Evolutionary conservation across 805 yeast genomes (phyloP).

Genomic region (Huiozyma naganishii): DNA sequence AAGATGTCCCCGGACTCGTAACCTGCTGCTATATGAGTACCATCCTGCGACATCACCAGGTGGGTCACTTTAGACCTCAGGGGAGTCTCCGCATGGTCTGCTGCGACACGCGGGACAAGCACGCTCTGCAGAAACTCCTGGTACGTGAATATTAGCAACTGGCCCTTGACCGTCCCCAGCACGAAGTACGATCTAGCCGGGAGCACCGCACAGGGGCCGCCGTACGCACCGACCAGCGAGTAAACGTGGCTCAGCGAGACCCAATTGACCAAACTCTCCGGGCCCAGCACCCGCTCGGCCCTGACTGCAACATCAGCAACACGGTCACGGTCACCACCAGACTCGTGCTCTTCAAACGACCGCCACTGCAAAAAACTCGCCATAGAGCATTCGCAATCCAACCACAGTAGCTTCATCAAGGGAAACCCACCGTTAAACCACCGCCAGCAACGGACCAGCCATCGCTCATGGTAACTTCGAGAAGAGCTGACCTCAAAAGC

Average conservation of each 20-base stretch:
- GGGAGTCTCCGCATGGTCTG: not conserved
- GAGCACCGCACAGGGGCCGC: constrained; percentile 39
- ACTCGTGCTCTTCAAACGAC: too few relatives aligned
- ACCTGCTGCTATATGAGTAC: constrained; percentile 60
- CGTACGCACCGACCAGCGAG: constrained; percentile 30
- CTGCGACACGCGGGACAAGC: constrained; percentile 12
- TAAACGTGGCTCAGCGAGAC: constrained; percentile 14
- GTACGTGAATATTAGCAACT: constrained; percentile 54
- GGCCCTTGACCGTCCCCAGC: constrained; percentile 64
- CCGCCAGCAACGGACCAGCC: too few relatives aligned
- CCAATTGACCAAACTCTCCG: constrained; percentile 1
- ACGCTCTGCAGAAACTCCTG: constrained; percentile 45
- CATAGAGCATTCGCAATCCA: too few relatives aligned
- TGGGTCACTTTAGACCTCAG: constrained; percentile 40
- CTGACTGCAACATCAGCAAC: not conserved
- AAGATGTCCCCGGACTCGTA: constrained; percentile 51
- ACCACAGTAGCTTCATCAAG: too few relatives aligned
- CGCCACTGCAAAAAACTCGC: too few relatives aligned
- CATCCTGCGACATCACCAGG: constrained; percentile 56
- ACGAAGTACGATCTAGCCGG: constrained; percentile 38
- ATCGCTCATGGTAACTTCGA: too few relatives aligned
- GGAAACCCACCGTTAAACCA: too few relatives aligned
- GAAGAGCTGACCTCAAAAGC: too few relatives aligned
- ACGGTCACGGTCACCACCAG: too few relatives aligned
- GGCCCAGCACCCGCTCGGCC: not conserved